Percentiles rank a stretch among this genome's conserved stretches.
These are phyloP conservation scores for Chaetomium cochliodes DNA, from an alignment of 495 filamentous ascomycete species.

Conservation along the genomic window DNA sequence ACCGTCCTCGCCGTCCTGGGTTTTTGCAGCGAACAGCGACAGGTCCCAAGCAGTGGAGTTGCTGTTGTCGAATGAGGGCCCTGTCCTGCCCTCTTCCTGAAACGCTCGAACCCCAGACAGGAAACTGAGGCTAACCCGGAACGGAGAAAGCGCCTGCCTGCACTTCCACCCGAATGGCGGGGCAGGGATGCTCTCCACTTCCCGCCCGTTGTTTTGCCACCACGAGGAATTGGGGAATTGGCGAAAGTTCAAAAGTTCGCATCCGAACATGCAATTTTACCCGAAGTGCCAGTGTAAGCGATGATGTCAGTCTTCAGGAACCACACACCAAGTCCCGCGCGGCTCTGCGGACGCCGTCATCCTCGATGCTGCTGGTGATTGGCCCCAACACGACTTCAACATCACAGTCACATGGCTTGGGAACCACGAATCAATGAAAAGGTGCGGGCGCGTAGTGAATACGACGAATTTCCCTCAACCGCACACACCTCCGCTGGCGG, in stretches of 20 bases:
- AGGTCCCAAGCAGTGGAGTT: constrained; percentile 1
- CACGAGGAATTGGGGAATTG: neutral
- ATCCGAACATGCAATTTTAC: neutral
- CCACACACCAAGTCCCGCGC: constrained; percentile 9
- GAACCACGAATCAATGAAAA: neutral
- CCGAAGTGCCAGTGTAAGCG: neutral
- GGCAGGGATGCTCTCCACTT: neutral
- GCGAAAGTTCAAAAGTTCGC: neutral
- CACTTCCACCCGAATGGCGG: neutral
- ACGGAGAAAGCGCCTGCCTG: constrained; percentile 10
- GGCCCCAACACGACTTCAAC: neutral
- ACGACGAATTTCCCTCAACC: neutral
- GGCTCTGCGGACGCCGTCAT: constrained; percentile 11
- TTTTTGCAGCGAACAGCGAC: neutral
- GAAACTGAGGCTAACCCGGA: constrained; percentile 21
- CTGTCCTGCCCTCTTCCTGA: constrained; percentile 23
- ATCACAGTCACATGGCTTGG: neutral
- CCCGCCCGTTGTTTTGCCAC: neutral
- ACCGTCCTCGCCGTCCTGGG: neutral
- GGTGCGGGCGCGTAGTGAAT: neutral
- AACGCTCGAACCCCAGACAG: constrained; percentile 19
- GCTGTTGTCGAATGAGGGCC: constrained; percentile 21
- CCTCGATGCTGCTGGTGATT: neutral
- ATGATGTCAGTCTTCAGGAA: constrained; percentile 16
- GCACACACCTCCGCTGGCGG: neutral